Evolutionary conservation across 345 rosid genomes (phyloP).

Genomic region (Litchi chinensis): DNA sequence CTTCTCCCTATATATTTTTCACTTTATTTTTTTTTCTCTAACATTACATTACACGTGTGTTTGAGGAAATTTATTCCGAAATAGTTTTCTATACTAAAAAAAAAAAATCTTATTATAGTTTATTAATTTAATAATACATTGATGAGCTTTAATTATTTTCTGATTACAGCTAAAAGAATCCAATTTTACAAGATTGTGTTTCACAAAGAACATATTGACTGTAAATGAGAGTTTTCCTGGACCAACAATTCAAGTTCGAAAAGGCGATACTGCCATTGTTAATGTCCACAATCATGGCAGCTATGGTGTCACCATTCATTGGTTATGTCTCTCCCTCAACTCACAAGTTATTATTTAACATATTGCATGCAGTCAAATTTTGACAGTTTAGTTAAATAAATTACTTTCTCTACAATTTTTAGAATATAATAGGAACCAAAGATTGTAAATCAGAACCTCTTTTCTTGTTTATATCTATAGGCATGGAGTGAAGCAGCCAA

Average conservation of each 20-base stretch:
- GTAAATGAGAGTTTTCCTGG: conserved; percentile 25
- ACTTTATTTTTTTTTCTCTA: no score
- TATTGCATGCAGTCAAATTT: no score
- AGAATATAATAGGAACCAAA: background rate
- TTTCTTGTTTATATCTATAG: conserved; percentile 14
- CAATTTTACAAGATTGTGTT: conserved; percentile 10
- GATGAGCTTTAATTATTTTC: background rate
- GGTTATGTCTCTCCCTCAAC: conserved; percentile 4
- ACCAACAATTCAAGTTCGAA: conserved; percentile 12
- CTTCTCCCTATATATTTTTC: no score
- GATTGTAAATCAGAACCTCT: background rate
- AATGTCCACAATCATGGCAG: conserved; percentile 16
- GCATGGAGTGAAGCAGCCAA: conserved; percentile 52
- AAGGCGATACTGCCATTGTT: conserved; percentile 18
- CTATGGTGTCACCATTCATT: conserved; percentile 23
- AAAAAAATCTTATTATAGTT: no score
- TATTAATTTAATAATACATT: no score
- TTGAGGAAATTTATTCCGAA: no score
- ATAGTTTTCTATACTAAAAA: no score
- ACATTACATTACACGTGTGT: no score
- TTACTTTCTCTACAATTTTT: no score
- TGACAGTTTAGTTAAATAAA: no score
- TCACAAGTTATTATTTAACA: background rate
- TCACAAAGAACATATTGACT: conserved; percentile 19
- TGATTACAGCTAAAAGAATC: conserved; percentile 15